A percentile compares a stretch with the other conserved stretches of the same genome.
These are phyloP conservation scores for Sugiyamaella grinbergsii DNA, from an alignment of 1,139 yeast species.

Conservation along the genomic window DNA sequence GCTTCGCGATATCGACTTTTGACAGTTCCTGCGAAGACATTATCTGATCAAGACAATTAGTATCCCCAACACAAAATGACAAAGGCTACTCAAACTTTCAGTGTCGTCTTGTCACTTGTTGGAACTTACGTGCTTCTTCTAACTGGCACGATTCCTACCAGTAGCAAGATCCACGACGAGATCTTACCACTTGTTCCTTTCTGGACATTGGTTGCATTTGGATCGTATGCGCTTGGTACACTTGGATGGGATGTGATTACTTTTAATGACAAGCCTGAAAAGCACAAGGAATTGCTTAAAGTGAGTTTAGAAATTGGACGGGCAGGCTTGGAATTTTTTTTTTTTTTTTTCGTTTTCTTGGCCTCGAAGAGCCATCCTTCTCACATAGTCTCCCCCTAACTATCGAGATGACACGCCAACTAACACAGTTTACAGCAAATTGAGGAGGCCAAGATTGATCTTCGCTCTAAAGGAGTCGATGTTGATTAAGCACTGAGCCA, in stretches of 20 bases:
- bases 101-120: constrained; percentile 48
- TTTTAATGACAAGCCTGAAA: constrained; percentile 72
- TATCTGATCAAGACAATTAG: too few relatives aligned
- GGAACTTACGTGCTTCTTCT: constrained; percentile 59
- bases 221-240: constrained; percentile 69
- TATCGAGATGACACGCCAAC: too few relatives aligned
- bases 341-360: too few relatives aligned
- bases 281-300: constrained; percentile 61
- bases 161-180: constrained; percentile 53
- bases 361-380: too few relatives aligned
- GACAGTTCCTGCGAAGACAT: too few relatives aligned
- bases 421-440: constrained; percentile 48
- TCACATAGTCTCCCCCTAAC: too few relatives aligned
- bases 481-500: constrained; percentile 46
- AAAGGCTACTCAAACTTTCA: constrained; percentile 65
- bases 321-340: too few relatives aligned
- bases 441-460: constrained; percentile 63
- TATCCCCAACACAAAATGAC: constrained; percentile 51
- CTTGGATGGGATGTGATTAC: constrained; percentile 72
- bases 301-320: constrained; percentile 32
- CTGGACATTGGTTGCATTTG: constrained; percentile 72
- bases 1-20: background rate
- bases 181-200: constrained; percentile 69
- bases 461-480: constrained; percentile 58
- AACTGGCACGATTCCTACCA: constrained; percentile 58